phyloP scores from a whole-genome alignment of 2,329 filamentous ascomycete species.

The Arachnopeziza araneosa region DNA sequence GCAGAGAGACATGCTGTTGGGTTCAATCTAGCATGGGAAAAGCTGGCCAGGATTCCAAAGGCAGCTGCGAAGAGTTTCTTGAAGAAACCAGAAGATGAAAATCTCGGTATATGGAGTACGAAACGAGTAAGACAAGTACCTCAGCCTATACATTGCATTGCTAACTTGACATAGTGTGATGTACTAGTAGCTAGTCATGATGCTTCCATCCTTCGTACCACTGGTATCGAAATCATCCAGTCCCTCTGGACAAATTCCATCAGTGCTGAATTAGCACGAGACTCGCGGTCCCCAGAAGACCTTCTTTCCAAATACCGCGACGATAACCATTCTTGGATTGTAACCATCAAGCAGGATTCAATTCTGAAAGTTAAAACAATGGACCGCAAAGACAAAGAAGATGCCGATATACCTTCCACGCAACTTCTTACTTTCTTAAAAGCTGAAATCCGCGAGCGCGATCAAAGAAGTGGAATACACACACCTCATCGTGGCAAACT shows the following conservation, averaged over 20 bases:
- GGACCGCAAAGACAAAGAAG: constrained; percentile 66
- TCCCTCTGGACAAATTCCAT: constrained; percentile 79
- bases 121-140: constrained; percentile 51
- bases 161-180: constrained; percentile 56
- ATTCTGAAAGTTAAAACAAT: constrained; percentile 76
- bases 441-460: constrained; percentile 73
- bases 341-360: constrained; percentile 76
- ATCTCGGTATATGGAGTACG: constrained; percentile 51
- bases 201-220: constrained; percentile 64
- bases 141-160: background rate
- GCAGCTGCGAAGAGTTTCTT: constrained; percentile 51
- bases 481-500: constrained; percentile 33
- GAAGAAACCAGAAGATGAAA: constrained; percentile 65
- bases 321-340: constrained; percentile 76
- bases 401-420: constrained; percentile 67
- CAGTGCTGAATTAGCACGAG: constrained; percentile 79
- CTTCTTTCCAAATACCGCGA: constrained; percentile 71
- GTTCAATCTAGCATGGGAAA: constrained; percentile 86
- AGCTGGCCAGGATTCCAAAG: constrained; percentile 49
- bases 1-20: constrained; percentile 79
- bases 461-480: constrained; percentile 51
- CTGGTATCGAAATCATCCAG: constrained; percentile 71
- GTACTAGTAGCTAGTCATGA: constrained; percentile 88
- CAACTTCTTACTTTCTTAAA: constrained; percentile 78
- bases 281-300: constrained; percentile 74